A percentile compares a stretch with the other conserved stretches of the same genome.
Evolutionary conservation across 2,329 filamentous ascomycete species (phyloP).

Genomic region (Zymoseptoria brevis): DNA sequence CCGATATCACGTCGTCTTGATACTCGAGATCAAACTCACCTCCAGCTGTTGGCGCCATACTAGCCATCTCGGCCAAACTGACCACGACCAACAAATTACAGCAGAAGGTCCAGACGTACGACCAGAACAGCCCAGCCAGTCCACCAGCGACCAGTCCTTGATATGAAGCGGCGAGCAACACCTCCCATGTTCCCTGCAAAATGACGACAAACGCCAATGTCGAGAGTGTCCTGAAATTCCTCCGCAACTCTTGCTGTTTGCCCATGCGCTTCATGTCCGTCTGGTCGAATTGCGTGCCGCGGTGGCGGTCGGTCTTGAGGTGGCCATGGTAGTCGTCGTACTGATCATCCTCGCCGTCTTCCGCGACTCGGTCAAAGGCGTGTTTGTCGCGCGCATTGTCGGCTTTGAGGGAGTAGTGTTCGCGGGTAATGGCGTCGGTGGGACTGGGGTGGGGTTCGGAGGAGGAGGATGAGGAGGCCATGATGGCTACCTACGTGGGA

Average conservation of each 20-base stretch:
- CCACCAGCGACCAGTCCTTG: conserved; percentile 20
- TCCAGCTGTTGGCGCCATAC: conserved; percentile 28
- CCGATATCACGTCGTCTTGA: too few relatives aligned
- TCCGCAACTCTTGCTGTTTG: conserved; percentile 41
- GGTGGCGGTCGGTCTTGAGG: conserved; percentile 8
- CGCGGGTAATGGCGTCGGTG: conserved; percentile 17
- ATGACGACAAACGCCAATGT: conserved; percentile 44
- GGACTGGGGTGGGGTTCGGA: conserved; percentile 2
- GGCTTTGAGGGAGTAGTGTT: conserved; percentile 2
- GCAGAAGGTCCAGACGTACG: conserved; percentile 20
- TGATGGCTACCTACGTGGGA: not conserved
- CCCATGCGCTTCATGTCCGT: conserved; percentile 42
- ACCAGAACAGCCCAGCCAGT: conserved; percentile 23
- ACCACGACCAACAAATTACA: conserved; percentile 20
- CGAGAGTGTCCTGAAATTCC: conserved; percentile 43
- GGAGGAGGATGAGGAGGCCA: conserved; percentile 18
- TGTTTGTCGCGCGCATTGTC: conserved; percentile 6
- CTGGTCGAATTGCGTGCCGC: conserved; percentile 26
- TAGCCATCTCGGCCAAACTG: conserved; percentile 28
- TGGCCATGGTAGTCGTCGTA: conserved; percentile 16
- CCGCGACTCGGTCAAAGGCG: conserved; percentile 13
- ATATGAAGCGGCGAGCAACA: conserved; percentile 28
- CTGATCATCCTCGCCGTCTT: conserved; percentile 7
- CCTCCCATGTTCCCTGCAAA: conserved; percentile 47
- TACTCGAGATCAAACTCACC: conserved; percentile 3